phyloP scores from a whole-genome alignment of 2,329 filamentous ascomycete species.

The Atkinsonella texensis region DNA sequence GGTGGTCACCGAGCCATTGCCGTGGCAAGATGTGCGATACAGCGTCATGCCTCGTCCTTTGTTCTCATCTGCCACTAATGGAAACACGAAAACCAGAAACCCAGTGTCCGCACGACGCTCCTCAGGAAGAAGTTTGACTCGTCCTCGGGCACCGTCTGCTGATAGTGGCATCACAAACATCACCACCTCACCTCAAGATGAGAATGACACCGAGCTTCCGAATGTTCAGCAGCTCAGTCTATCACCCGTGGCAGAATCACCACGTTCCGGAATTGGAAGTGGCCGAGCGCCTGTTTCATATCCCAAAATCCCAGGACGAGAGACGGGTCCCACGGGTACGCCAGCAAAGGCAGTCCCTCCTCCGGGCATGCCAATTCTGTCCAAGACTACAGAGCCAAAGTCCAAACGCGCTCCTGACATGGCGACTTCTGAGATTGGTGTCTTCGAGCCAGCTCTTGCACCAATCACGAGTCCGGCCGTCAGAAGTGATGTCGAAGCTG shows the following conservation, averaged over 20 bases:
- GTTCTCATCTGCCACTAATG: conserved; percentile 10
- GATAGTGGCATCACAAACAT: conserved; percentile 23
- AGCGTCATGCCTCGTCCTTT: conserved; percentile 11
- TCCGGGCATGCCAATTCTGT: conserved; percentile 20
- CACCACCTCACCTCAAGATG: conserved; percentile 18
- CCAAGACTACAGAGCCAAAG: conserved; percentile 19
- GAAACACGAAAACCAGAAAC: not conserved
- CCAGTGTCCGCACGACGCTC: conserved; percentile 11
- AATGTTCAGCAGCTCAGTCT: conserved; percentile 21
- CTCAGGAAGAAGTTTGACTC: conserved; percentile 12
- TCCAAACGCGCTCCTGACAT: not conserved
- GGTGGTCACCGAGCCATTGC: conserved; percentile 1
- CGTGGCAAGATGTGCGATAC: conserved; percentile 1
- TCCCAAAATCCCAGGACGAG: conserved; percentile 17
- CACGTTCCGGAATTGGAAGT: conserved; percentile 16
- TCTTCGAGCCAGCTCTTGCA: not conserved
- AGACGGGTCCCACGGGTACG: conserved; percentile 5
- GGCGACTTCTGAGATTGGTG: not conserved
- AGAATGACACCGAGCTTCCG: conserved; percentile 10
- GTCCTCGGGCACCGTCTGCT: conserved; percentile 15
- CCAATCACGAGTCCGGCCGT: conserved; percentile 4
- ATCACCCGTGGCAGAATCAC: conserved; percentile 38
- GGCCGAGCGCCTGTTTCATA: conserved; percentile 21
- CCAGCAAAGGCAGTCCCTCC: conserved; percentile 18
- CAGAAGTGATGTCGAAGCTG: conserved; percentile 30